These are phyloP conservation scores for Hypholoma sublateritium DNA, from an alignment of 768 basidiomycete species.

Conservation along the genomic window DNA sequence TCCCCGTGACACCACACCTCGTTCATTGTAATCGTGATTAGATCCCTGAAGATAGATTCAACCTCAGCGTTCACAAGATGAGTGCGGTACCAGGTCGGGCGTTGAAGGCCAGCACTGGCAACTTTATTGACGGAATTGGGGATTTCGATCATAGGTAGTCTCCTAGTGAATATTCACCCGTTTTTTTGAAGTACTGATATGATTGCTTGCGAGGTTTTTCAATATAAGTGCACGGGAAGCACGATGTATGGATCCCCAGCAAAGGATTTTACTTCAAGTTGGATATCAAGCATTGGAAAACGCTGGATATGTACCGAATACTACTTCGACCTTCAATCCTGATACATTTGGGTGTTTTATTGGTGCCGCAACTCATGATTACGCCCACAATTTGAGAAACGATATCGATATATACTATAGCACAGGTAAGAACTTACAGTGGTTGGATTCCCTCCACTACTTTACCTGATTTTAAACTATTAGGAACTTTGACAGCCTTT, in stretches of 20 bases:
- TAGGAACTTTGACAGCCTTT: slow-evolving; percentile 70
- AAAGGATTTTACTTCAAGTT: slow-evolving; percentile 63
- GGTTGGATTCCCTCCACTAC: neutral
- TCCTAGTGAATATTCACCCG: neutral
- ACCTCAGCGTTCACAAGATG: slow-evolving; percentile 37
- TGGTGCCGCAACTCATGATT: slow-evolving; percentile 71
- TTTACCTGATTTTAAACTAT: slow-evolving; percentile 3
- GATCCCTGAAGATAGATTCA: slow-evolving; percentile 66
- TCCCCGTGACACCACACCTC: neutral
- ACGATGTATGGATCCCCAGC: slow-evolving; percentile 75
- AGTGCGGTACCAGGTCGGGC: slow-evolving; percentile 32
- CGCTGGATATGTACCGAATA: slow-evolving; percentile 66
- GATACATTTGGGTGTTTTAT: slow-evolving; percentile 64
- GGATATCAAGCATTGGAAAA: slow-evolving; percentile 70
- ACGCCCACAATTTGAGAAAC: slow-evolving; percentile 60
- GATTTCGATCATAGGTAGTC: slow-evolving; percentile 60
- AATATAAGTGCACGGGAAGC: slow-evolving; percentile 75
- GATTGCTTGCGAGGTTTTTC: slow-evolving; percentile 47
- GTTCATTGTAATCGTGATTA: slow-evolving; percentile 21
- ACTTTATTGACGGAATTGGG: slow-evolving; percentile 59
- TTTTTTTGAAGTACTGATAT: neutral
- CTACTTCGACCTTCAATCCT: slow-evolving; percentile 49
- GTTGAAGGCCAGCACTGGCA: slow-evolving; percentile 56
- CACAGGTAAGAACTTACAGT: slow-evolving; percentile 44
- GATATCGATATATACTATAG: slow-evolving; percentile 71